A percentile compares a stretch with the other conserved stretches of the same genome.
Conservation (phyloP, 2,329 filamentous ascomycete genomes). For the Penicillium sumatraense region DNA sequence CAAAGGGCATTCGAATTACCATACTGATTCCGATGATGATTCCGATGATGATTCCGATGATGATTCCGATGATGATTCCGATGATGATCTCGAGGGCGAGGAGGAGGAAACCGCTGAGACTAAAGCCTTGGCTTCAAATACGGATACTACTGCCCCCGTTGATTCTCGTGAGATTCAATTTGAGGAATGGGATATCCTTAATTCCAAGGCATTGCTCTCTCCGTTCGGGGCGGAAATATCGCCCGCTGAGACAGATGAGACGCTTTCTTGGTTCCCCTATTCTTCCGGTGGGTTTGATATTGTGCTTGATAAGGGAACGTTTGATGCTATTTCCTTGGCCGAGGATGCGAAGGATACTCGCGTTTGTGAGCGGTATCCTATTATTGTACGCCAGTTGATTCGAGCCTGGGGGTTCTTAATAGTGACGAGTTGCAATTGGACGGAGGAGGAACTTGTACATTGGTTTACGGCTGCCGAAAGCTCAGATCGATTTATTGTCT, state of each 20-base stretch:
- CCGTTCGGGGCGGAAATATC: slow-evolving; percentile 37
- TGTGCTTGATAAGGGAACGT: slow-evolving; percentile 96
- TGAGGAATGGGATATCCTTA: slow-evolving; percentile 68
- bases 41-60: slow-evolving; percentile 66
- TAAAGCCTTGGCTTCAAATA: slow-evolving; percentile 19
- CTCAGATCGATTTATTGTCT: slow-evolving; percentile 59
- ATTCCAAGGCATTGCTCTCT: slow-evolving; percentile 35
- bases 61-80: slow-evolving; percentile 34
- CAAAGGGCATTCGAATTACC: slow-evolving; percentile 41
- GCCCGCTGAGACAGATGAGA: neutral
- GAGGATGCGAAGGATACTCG: slow-evolving; percentile 48
- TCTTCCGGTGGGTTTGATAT: slow-evolving; percentile 73
- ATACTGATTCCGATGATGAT: slow-evolving; percentile 40
- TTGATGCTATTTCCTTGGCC: slow-evolving; percentile 85
- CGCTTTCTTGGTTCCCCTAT: slow-evolving; percentile 44
- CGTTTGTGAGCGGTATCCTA: slow-evolving; percentile 75
- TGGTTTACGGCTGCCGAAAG: slow-evolving; percentile 69
- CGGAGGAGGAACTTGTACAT: slow-evolving; percentile 76
- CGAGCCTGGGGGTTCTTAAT: slow-evolving; percentile 73
- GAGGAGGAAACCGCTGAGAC: slow-evolving; percentile 25
- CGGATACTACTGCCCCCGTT: neutral
- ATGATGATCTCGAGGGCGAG: slow-evolving; percentile 58
- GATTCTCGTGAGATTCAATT: slow-evolving; percentile 49
- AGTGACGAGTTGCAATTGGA: slow-evolving; percentile 98
- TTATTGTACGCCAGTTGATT: slow-evolving; percentile 70